Evolutionary conservation across 2,329 filamentous ascomycete species (phyloP).

Genomic region (Aspergillus tanneri): DNA sequence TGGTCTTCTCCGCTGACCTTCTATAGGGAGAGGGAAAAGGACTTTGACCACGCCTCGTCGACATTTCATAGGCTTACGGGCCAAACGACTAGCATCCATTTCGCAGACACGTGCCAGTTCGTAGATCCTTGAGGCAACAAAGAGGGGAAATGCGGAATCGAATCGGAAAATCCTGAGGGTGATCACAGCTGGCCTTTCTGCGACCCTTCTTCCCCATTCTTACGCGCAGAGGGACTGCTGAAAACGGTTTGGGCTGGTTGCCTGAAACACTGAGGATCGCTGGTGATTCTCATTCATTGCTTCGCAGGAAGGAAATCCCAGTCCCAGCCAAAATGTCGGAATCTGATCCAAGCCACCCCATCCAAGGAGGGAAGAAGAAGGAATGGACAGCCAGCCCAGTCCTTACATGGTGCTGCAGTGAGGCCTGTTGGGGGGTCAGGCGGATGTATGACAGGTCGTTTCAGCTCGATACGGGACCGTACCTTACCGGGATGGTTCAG

Average conservation of each 20-base stretch:
- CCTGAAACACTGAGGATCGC: constrained; percentile 14
- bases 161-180: constrained; percentile 6
- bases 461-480: constrained; percentile 11
- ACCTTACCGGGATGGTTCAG: constrained; percentile 11
- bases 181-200: constrained; percentile 1
- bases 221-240: neutral
- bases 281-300: constrained; percentile 19
- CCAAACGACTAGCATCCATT: constrained; percentile 11
- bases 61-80: constrained; percentile 11
- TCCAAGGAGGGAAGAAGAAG: neutral
- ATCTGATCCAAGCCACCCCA: constrained; percentile 17
- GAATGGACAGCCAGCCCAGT: neutral
- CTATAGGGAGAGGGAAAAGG: neutral
- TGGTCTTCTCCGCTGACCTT: neutral
- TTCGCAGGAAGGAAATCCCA: constrained; percentile 20
- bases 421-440: no score
- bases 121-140: constrained; percentile 18
- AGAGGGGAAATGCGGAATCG: constrained; percentile 3
- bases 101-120: constrained; percentile 23
- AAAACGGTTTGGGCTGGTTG: constrained; percentile 10
- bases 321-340: constrained; percentile 24
- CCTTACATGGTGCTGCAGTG: no score
- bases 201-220: neutral
- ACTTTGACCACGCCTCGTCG: no score
- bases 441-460: constrained; percentile 21